A percentile compares a stretch with the other conserved stretches of the same genome.
Evolutionary conservation across 1,284 basidiomycete species (phyloP).

Genomic region (Agaricales sp.): DNA sequence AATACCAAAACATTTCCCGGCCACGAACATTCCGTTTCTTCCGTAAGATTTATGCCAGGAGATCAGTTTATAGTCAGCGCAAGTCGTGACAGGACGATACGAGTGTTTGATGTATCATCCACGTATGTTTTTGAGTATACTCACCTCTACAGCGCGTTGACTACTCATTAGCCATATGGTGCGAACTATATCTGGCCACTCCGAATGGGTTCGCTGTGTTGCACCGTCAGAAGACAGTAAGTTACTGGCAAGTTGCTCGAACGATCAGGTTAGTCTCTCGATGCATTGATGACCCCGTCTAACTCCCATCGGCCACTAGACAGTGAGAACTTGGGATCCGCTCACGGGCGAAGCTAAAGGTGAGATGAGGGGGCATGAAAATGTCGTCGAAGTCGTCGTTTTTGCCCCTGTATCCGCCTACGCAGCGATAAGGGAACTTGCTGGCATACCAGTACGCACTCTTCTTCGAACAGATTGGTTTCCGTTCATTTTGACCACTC

Average conservation of each 20-base stretch:
- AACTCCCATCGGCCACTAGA: slow-evolving; percentile 41
- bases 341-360: slow-evolving; percentile 69
- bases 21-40: slow-evolving; percentile 86
- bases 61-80: slow-evolving; percentile 80
- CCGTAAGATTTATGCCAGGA: slow-evolving; percentile 75
- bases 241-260: slow-evolving; percentile 71
- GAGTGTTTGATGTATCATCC: slow-evolving; percentile 79
- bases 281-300: slow-evolving; percentile 6
- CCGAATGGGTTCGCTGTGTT: slow-evolving; percentile 54
- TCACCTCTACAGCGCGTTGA: slow-evolving; percentile 10
- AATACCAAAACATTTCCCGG: slow-evolving; percentile 82
- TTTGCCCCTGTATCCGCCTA: slow-evolving; percentile 77
- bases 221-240: slow-evolving; percentile 70
- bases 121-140: slow-evolving; percentile 42
- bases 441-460: slow-evolving; percentile 59
- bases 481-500: slow-evolving; percentile 21
- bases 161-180: slow-evolving; percentile 37
- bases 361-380: slow-evolving; percentile 82
- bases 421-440: slow-evolving; percentile 67
- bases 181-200: slow-evolving; percentile 46
- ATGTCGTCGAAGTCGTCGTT: slow-evolving; percentile 75
- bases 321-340: slow-evolving; percentile 74
- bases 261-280: slow-evolving; percentile 59
- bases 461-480: slow-evolving; percentile 11
- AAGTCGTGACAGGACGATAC: slow-evolving; percentile 79